Evolutionary conservation across 106 monocot genomes (phyloP).

Genomic region (Platanthera guangdongensis): DNA sequence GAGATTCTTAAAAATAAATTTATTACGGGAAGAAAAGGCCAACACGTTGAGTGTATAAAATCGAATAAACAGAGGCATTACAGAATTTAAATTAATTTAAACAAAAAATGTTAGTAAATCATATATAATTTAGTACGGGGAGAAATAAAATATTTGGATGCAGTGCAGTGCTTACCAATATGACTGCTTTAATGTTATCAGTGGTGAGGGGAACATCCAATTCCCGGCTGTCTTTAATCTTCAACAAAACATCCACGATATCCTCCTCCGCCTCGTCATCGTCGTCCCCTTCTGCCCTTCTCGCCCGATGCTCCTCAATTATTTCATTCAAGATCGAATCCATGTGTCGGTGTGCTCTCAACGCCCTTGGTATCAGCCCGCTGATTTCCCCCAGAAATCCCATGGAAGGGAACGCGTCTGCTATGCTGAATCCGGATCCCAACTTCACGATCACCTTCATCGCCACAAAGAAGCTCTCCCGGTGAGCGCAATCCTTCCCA

Average conservation of each 20-base stretch:
- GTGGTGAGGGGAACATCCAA: neutral
- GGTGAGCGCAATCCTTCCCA: neutral
- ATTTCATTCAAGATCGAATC: constrained; percentile 5
- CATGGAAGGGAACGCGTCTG: neutral
- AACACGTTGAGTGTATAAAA: too few relatives aligned
- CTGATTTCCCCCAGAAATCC: neutral
- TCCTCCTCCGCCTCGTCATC: neutral
- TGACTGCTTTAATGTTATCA: neutral
- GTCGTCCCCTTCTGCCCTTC: neutral
- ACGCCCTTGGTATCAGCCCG: neutral
- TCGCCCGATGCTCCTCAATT: constrained; percentile 1
- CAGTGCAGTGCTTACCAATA: neutral
- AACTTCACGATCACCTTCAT: neutral
- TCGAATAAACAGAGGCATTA: too few relatives aligned
- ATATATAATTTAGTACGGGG: too few relatives aligned
- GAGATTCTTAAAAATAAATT: too few relatives aligned
- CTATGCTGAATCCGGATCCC: neutral
- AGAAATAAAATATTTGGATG: too few relatives aligned
- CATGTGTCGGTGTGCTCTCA: neutral
- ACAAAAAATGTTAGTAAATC: too few relatives aligned
- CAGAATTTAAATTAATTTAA: too few relatives aligned
- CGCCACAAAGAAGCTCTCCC: neutral
- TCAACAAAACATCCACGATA: constrained; percentile 3
- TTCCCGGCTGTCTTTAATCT: neutral
- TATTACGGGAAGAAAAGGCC: too few relatives aligned